Percentiles rank a stretch among this genome's conserved stretches.
Evolutionary conservation across 2,329 filamentous ascomycete species (phyloP).

Genomic region (Metarhizium humberi): DNA sequence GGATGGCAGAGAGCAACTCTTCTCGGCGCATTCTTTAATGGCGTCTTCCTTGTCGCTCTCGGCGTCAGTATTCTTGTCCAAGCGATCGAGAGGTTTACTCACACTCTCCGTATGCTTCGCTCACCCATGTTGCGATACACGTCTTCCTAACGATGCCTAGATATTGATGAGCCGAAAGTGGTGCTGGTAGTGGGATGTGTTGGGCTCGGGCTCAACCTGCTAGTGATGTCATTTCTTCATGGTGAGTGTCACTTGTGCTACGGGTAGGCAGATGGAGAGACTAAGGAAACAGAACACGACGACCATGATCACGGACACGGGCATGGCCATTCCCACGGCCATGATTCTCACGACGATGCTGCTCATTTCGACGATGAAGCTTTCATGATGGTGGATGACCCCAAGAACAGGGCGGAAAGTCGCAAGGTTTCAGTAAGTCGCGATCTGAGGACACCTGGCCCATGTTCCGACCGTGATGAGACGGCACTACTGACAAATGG

Average conservation of each 20-base stretch:
- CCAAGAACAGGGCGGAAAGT: not conserved
- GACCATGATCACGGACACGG: no score
- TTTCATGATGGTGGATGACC: not conserved
- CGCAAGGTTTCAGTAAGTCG: not conserved
- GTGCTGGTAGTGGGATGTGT: slow-evolving; percentile 62
- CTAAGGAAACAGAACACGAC: slow-evolving; percentile 18
- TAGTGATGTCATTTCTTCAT: slow-evolving; percentile 58
- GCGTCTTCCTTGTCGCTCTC: slow-evolving; percentile 62
- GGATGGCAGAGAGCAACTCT: slow-evolving; percentile 71
- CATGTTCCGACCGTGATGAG: not conserved
- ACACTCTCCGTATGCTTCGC: slow-evolving; percentile 34
- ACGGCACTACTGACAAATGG: not conserved
- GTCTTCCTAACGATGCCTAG: slow-evolving; percentile 25
- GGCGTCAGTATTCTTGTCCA: slow-evolving; percentile 66
- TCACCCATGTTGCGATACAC: not conserved
- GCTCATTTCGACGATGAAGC: not conserved
- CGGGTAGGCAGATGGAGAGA: not conserved
- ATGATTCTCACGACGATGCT: slow-evolving; percentile 8
- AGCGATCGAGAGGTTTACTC: slow-evolving; percentile 60
- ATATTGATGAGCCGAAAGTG: slow-evolving; percentile 53
- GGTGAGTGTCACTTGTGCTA: slow-evolving; percentile 30
- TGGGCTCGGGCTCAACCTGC: slow-evolving; percentile 57
- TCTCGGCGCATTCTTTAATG: slow-evolving; percentile 73
- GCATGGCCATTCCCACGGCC: slow-evolving; percentile 19
- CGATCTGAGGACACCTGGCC: not conserved